phyloP scores from a whole-genome alignment of 2,329 filamentous ascomycete genomes.

The Colletotrichum spaethianum region DNA sequence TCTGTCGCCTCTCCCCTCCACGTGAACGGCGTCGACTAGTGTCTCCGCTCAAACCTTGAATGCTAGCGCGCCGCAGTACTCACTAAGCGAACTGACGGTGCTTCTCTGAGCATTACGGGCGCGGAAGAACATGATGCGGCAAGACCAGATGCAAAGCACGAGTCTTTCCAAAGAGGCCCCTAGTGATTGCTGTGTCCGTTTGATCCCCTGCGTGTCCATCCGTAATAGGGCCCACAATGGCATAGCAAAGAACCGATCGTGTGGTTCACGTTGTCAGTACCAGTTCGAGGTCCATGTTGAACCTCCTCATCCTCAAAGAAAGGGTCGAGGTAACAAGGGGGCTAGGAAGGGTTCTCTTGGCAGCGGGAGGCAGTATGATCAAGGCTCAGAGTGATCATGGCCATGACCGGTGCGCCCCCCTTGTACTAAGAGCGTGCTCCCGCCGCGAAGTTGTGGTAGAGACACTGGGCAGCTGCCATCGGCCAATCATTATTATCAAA shows the following conservation, averaged over 20 bases:
- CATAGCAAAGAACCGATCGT: background rate
- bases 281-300: slow-evolving; percentile 13
- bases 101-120: background rate
- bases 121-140: background rate
- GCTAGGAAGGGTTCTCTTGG: slow-evolving; percentile 12
- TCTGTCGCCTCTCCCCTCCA: slow-evolving; percentile 28
- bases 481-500: background rate
- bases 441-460: slow-evolving; percentile 1
- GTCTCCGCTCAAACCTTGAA: slow-evolving; percentile 29
- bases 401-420: slow-evolving; percentile 17
- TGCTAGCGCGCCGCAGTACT: slow-evolving; percentile 27
- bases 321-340: background rate
- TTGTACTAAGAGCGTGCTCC: slow-evolving; percentile 8
- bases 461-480: slow-evolving; percentile 15
- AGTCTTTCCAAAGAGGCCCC: background rate
- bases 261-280: background rate
- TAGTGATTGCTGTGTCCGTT: slow-evolving; percentile 1
- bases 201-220: slow-evolving; percentile 8
- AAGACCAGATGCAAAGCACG: slow-evolving; percentile 11
- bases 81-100: background rate
- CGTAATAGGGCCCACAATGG: background rate
- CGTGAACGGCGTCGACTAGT: slow-evolving; percentile 36
- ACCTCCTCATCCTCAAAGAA: background rate
- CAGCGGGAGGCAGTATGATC: slow-evolving; percentile 10
- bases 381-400: slow-evolving; percentile 10